Evolutionary conservation across 1,139 yeast species (phyloP), one percentile per base, ranked within the genome.

Genomic region (Geotrichum restrictum): DNA sequence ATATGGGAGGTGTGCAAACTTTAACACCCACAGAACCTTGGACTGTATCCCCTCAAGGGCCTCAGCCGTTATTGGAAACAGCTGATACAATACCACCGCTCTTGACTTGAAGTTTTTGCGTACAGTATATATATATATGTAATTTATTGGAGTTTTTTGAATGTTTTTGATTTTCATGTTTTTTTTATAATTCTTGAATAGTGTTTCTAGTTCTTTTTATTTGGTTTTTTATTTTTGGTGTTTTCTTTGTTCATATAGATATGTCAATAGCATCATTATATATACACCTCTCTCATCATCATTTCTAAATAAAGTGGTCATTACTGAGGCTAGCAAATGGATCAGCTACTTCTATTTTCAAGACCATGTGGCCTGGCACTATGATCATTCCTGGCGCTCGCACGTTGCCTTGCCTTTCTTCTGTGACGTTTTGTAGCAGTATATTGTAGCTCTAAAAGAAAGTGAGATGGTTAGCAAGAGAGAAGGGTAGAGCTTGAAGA

Each of bases 341-440:
- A 24, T 48, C 40, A n/a, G 37, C 29, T 5, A 27, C 19, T 38
- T 49, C 49, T 3, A 49, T 21, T 29, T 38, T 37, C 16, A 6
- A 24, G 10, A 49, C 49, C 24, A 49, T 16, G n/a, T 24, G 33
- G 8, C 49, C 48, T 3, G 52, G 52, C 19, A 49, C 49, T 22
- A 49, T 49, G 34, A 49, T 42, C 52, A 49, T 49, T 4, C 52
- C 52, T 29, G 46, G 29, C 5, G 45, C 13, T 13, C 52, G 42
- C 22, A 37, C 49, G 13, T 49, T 40, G 18, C 19, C 37, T 4
- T 13, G 36, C 14, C 46, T 48, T 13, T 7, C 7, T 31, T 49
- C 52, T 11, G 36, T 32, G 22, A 49, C 52, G n/a, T 49, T 42
- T 11, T 45, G 41, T 3, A 49, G 45, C 19, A 49, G 36, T 11